Evolutionary conservation across 1,139 yeast species (phyloP).

Genomic region (Magnusiomyces tetraspermus): DNA sequence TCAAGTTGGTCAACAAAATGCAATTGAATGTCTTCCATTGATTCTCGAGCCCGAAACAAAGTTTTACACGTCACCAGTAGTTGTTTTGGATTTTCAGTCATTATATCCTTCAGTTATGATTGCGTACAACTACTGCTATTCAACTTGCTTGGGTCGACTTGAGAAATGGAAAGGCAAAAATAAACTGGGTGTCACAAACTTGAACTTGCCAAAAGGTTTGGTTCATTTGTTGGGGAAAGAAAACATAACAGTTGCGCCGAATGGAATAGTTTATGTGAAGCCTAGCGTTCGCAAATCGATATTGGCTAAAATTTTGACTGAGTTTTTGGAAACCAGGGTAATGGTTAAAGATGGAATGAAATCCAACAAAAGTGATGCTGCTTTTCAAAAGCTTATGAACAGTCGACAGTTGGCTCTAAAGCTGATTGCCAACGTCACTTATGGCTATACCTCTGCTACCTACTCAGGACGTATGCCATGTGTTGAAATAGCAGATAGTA

Average conservation of each 20-base stretch:
- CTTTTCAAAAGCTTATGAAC: constrained; percentile 49
- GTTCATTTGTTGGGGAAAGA: constrained; percentile 41
- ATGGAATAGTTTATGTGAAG: constrained; percentile 73
- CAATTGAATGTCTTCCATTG: constrained; percentile 79
- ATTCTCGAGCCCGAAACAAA: constrained; percentile 87
- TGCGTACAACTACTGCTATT: constrained; percentile 86
- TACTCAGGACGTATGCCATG: constrained; percentile 97
- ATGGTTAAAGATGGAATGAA: constrained; percentile 70
- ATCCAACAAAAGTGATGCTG: constrained; percentile 35
- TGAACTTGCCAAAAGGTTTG: constrained; percentile 49
- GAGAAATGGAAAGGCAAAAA: constrained; percentile 42
- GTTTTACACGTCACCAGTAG: constrained; percentile 77
- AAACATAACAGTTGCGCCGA: constrained; percentile 66
- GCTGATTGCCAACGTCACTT: constrained; percentile 87
- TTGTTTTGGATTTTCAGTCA: constrained; percentile 88
- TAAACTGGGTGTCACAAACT: constrained; percentile 41
- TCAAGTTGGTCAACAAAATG: constrained; percentile 76
- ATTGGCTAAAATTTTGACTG: constrained; percentile 75
- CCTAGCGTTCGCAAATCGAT: constrained; percentile 58
- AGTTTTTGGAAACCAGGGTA: constrained; percentile 68
- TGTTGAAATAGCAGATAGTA: constrained; percentile 87
- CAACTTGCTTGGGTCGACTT: constrained; percentile 73
- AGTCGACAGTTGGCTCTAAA: constrained; percentile 81
- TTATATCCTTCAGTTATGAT: constrained; percentile 86
- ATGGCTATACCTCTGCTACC: constrained; percentile 91